Conservation (phyloP, 441 rosid species). For the Mallotus repandus region DNA sequence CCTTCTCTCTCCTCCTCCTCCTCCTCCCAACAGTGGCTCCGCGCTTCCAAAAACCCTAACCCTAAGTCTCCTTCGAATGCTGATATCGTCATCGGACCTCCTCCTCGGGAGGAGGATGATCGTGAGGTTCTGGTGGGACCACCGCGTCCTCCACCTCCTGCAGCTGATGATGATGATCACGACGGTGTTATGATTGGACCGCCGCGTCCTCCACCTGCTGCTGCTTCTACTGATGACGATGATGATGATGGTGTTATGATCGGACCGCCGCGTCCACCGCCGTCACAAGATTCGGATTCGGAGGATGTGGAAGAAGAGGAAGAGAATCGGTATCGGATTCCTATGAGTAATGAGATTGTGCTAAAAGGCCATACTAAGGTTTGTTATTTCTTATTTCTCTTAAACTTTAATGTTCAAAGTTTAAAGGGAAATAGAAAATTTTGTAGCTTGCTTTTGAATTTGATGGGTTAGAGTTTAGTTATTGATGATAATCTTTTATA, state of each 20-base stretch:
- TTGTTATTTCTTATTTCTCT: neutral
- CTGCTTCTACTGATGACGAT: constrained; percentile 20
- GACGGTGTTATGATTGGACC: constrained; percentile 47
- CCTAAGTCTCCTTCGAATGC: constrained; percentile 22
- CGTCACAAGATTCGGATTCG: constrained; percentile 32
- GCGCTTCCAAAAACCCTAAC: constrained; percentile 35
- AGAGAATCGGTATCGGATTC: constrained; percentile 62
- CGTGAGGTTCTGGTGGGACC: constrained; percentile 54
- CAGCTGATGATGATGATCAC: constrained; percentile 23
- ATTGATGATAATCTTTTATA: neutral
- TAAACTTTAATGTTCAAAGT: neutral
- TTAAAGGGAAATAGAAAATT: too few relatives aligned
- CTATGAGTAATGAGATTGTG: constrained; percentile 82
- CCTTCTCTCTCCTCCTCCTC: constrained; percentile 68
- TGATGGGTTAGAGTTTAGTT: neutral
- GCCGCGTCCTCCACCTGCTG: constrained; percentile 37
- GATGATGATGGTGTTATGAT: constrained; percentile 36
- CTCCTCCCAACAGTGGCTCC: constrained; percentile 46
- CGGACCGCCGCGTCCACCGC: constrained; percentile 55
- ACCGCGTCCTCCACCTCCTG: constrained; percentile 46
- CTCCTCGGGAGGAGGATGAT: constrained; percentile 26
- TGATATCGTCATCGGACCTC: constrained; percentile 35
- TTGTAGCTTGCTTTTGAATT: neutral
- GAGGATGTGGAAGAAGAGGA: constrained; percentile 45
- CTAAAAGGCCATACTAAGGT: constrained; percentile 78